A percentile compares a stretch with the other conserved stretches of the same genome.
Conservation (phyloP, 2,329 filamentous ascomycete genomes). For the Penicillium sp. region DNA sequence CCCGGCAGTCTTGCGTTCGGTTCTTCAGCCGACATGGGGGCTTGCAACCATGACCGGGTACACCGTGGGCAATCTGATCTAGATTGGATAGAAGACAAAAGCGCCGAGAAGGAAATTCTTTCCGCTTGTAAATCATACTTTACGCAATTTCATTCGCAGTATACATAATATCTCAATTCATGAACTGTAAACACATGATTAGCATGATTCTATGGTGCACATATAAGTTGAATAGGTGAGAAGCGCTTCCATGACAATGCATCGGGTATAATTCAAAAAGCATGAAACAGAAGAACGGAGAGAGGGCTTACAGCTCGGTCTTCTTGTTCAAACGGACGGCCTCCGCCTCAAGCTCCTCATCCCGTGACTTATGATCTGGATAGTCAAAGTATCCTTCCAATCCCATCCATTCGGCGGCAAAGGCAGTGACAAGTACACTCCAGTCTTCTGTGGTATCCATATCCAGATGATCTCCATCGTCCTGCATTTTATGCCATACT, state of each 20-base stretch:
- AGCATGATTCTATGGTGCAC: background rate
- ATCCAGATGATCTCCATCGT: constrained; percentile 82
- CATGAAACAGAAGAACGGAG: constrained; percentile 11
- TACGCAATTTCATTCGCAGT: background rate
- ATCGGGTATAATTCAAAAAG: constrained; percentile 8
- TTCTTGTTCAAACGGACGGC: constrained; percentile 25
- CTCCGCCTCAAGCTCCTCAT: constrained; percentile 11
- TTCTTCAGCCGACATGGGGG: constrained; percentile 49
- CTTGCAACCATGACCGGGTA: constrained; percentile 47
- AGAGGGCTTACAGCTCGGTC: constrained; percentile 41
- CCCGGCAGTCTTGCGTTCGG: constrained; percentile 46
- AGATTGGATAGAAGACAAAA: background rate
- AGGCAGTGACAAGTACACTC: constrained; percentile 76
- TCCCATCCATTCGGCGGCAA: constrained; percentile 89
- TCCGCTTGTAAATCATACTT: background rate
- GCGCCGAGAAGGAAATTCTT: background rate
- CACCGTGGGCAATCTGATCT: constrained; percentile 40
- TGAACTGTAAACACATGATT: background rate
- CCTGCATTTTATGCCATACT: constrained; percentile 81
- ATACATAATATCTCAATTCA: constrained; percentile 2
- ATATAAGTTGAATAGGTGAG: background rate
- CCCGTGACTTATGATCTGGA: constrained; percentile 1
- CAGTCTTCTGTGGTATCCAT: constrained; percentile 77
- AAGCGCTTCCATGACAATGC: background rate
- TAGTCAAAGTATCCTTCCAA: constrained; percentile 55